Percentiles rank a stretch among this genome's conserved stretches.
Conservation (phyloP, 768 basidiomycete genomes). For the Podaxis rugospora region DNA sequence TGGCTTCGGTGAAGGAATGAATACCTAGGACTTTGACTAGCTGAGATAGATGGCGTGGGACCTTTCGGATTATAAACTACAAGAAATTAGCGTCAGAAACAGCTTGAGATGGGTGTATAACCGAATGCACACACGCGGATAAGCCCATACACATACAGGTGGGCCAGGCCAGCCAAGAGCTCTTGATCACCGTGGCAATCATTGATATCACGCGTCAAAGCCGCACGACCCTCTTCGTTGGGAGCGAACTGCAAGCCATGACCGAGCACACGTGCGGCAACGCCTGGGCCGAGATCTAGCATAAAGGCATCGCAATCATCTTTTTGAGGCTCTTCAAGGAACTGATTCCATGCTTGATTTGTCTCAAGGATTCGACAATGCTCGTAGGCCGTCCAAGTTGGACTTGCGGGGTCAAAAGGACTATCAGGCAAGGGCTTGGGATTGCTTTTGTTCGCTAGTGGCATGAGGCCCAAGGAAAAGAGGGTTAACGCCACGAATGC, state of each 20-base stretch:
- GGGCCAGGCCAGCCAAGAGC: slow-evolving; percentile 7
- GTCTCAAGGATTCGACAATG: neutral
- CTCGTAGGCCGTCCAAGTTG: neutral
- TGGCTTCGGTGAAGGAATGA: neutral
- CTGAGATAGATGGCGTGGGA: slow-evolving; percentile 1
- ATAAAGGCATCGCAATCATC: neutral
- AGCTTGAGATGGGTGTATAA: neutral
- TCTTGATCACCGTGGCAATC: neutral
- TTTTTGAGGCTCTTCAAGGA: neutral
- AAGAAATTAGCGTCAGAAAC: neutral
- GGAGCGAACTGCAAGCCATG: slow-evolving; percentile 1
- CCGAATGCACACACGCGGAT: slow-evolving; percentile 5
- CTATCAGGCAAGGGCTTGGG: neutral
- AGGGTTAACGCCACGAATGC: no score
- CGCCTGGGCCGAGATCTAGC: no score
- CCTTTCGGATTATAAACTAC: slow-evolving; percentile 11
- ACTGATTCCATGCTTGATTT: neutral
- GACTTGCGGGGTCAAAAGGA: neutral
- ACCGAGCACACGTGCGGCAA: slow-evolving; percentile 6
- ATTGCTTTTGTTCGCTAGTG: neutral
- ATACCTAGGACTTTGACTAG: neutral
- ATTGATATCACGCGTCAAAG: slow-evolving; percentile 1
- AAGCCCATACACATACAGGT: slow-evolving; percentile 9
- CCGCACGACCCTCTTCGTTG: neutral
- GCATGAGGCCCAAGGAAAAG: neutral